A percentile compares a stretch with the other conserved stretches of the same genome.
Evolutionary conservation across 2,329 filamentous ascomycete species (phyloP).

Genomic region (Colletotrichum lini): DNA sequence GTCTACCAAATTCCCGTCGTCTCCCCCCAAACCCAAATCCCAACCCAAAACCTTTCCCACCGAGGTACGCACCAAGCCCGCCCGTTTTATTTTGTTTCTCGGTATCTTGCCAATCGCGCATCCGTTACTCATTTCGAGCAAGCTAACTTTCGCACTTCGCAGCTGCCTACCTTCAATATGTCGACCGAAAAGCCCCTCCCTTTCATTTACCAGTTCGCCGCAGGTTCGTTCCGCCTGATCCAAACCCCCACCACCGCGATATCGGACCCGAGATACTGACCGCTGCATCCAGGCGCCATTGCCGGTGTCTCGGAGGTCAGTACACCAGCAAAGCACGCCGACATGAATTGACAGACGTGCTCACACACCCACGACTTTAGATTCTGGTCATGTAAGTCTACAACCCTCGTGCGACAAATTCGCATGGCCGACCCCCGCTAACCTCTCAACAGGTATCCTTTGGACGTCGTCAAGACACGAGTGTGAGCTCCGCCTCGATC

Average conservation of each 20-base stretch:
- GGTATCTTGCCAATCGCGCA: constrained; percentile 29
- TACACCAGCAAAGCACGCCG: constrained; percentile 44
- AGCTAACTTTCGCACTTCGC: neutral
- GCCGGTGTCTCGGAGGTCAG: constrained; percentile 97
- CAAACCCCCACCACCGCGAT: constrained; percentile 43
- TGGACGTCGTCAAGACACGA: constrained; percentile 98
- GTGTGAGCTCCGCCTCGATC: constrained; percentile 73
- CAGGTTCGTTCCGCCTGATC: constrained; percentile 70
- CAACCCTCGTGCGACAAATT: constrained; percentile 15
- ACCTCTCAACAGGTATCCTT: constrained; percentile 83
- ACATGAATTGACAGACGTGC: constrained; percentile 44
- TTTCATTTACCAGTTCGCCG: constrained; percentile 95
- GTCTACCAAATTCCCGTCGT: neutral
- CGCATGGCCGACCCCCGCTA: constrained; percentile 42
- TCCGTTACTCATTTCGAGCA: constrained; percentile 1
- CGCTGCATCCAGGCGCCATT: constrained; percentile 77
- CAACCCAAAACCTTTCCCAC: constrained; percentile 20
- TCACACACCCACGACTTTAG: constrained; percentile 61
- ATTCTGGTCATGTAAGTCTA: constrained; percentile 85
- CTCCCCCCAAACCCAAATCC: constrained; percentile 7
- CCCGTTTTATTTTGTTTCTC: constrained; percentile 18
- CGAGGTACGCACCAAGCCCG: constrained; percentile 19
- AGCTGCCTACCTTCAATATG: constrained; percentile 63
- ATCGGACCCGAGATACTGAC: constrained; percentile 48
- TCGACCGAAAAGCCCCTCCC: constrained; percentile 82